Conservation (phyloP, 2,329 filamentous ascomycete genomes). For the Claviceps arundinis region DNA sequence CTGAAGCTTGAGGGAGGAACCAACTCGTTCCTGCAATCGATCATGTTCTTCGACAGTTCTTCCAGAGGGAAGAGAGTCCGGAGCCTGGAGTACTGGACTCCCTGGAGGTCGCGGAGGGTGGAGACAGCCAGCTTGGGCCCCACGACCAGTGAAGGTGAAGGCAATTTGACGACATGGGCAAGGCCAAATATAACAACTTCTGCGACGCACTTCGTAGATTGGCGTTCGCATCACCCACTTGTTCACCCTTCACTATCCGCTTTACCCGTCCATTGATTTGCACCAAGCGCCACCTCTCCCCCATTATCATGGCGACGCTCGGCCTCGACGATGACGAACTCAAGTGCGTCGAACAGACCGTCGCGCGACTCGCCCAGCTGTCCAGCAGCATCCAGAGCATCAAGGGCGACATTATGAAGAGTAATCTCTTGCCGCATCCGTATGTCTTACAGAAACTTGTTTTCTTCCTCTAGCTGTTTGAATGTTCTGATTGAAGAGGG, state of each 20-base stretch:
- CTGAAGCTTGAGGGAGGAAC: no score
- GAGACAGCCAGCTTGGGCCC: not conserved
- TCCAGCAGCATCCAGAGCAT: slow-evolving; percentile 55
- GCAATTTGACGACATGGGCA: not conserved
- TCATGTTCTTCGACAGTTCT: no score
- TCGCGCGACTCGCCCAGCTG: slow-evolving; percentile 54
- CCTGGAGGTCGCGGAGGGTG: not conserved
- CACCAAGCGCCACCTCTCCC: not conserved
- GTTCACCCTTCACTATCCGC: not conserved
- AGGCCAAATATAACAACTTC: not conserved
- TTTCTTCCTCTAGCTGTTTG: not conserved
- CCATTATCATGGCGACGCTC: slow-evolving; percentile 27
- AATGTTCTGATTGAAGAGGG: no score
- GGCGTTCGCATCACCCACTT: not conserved
- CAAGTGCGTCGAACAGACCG: slow-evolving; percentile 57
- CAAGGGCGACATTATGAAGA: slow-evolving; percentile 44
- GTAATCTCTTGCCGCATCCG: slow-evolving; percentile 55
- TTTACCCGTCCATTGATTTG: not conserved
- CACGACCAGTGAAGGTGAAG: not conserved
- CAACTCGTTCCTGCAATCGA: no score
- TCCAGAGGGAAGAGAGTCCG: no score
- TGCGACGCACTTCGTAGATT: not conserved
- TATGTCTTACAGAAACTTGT: slow-evolving; percentile 21
- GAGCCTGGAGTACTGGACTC: no score
- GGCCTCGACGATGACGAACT: slow-evolving; percentile 44